phyloP scores from a whole-genome alignment of 139 green algal species.

The Pseudopediastrum boryanum region DNA sequence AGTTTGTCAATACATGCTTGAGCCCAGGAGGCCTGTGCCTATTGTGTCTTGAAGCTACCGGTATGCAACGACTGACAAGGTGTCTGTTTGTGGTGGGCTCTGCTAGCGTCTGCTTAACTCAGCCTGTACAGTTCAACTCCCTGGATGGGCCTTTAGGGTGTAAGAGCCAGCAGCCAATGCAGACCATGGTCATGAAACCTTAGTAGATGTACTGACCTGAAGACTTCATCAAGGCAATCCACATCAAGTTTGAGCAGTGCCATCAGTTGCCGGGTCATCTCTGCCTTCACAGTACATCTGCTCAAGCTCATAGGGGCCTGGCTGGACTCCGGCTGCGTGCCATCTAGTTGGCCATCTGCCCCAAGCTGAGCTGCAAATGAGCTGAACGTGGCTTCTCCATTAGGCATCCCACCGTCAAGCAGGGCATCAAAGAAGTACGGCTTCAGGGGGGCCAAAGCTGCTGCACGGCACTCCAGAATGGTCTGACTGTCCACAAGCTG shows the following conservation, averaged over 20 bases:
- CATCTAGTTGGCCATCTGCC: background rate
- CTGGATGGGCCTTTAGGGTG: too few species aligned
- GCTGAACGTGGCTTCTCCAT: constrained; percentile 7
- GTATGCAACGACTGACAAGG: too few species aligned
- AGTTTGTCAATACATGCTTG: background rate
- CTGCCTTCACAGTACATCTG: background rate
- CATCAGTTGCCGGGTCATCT: too few species aligned
- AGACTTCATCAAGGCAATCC: too few species aligned
- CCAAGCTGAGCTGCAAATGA: background rate
- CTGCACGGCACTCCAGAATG: constrained; percentile 3
- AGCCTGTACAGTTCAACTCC: too few species aligned
- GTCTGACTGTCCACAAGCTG: background rate
- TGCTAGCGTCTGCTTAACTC: too few species aligned
- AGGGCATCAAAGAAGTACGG: constrained; percentile 18
- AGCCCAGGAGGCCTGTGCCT: background rate
- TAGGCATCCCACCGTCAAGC: constrained; percentile 14
- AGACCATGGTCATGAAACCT: too few species aligned
- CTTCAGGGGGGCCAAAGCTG: constrained; percentile 5
- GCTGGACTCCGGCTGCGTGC: background rate
- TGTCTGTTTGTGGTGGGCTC: too few species aligned
- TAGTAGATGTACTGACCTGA: too few species aligned
- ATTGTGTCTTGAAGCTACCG: too few species aligned
- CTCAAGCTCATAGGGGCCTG: background rate
- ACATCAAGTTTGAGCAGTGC: background rate
- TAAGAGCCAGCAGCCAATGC: too few species aligned